These are phyloP conservation scores for Neofusicoccum ribis DNA, from an alignment of 2,329 filamentous ascomycete genomes.

Conservation along the genomic window DNA sequence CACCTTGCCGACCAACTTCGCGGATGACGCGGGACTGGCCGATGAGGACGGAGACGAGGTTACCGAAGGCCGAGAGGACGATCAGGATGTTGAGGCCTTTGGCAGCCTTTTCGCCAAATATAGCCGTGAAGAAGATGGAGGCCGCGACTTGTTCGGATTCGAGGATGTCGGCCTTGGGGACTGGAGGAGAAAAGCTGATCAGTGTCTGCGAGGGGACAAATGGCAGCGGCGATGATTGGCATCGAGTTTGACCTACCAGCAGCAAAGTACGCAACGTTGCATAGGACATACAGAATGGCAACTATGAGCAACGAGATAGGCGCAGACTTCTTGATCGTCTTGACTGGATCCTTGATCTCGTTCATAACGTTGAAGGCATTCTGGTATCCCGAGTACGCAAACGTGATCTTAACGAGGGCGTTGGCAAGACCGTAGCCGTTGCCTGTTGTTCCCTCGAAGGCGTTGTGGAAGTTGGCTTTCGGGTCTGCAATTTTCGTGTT, in stretches of 20 bases:
- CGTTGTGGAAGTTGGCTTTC: slow-evolving; percentile 29
- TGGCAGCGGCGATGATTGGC: slow-evolving; percentile 28
- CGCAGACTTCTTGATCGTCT: slow-evolving; percentile 64
- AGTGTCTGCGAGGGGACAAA: slow-evolving; percentile 29
- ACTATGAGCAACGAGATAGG: slow-evolving; percentile 62
- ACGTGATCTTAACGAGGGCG: slow-evolving; percentile 34
- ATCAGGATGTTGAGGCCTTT: slow-evolving; percentile 61
- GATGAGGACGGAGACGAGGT: slow-evolving; percentile 58
- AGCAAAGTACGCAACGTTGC: slow-evolving; percentile 64
- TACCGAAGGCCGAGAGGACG: slow-evolving; percentile 67
- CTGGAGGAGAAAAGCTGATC: slow-evolving; percentile 33
- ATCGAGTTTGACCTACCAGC: slow-evolving; percentile 42
- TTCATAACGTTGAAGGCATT: slow-evolving; percentile 38
- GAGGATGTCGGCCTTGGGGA: slow-evolving; percentile 67
- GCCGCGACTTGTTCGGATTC: slow-evolving; percentile 67
- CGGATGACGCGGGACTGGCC: slow-evolving; percentile 32
- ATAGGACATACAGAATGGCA: slow-evolving; percentile 63
- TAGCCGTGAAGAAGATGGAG: slow-evolving; percentile 65
- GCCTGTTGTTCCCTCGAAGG: slow-evolving; percentile 29
- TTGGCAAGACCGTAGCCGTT: slow-evolving; percentile 34
- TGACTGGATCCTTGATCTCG: slow-evolving; percentile 55
- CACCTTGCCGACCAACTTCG: slow-evolving; percentile 58
- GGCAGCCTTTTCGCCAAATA: slow-evolving; percentile 55
- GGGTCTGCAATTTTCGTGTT: slow-evolving; percentile 30
- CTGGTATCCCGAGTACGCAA: slow-evolving; percentile 32